Base-by-base conservation (phyloP, 768 basidiomycete genomes). In the Naganishia kalamii region DNA sequence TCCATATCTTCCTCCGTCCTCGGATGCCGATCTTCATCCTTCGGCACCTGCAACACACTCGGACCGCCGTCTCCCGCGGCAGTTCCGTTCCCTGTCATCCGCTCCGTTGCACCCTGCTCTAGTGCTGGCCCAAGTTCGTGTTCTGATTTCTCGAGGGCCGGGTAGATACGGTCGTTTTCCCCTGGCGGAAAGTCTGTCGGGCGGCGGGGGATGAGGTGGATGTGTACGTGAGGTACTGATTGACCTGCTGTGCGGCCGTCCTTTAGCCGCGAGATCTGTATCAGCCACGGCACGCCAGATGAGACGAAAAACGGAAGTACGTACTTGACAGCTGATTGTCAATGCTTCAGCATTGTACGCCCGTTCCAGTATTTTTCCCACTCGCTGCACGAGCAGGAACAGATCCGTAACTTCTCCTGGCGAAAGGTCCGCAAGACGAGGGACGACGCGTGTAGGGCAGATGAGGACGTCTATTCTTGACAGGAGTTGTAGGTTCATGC, bases 191-290 rank as follows among this genome's bases (percentile, higher is more conserved):
- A 81, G 57, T 81, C 80, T 29, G 71, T 81, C 33, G 82, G 79
- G 72, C 86, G 86, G 1, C 94, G 85, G 23, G 96, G 96, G 4
- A 99, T 79, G 30, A 98, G 79, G 75, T 99, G 96, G 70, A 96
- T 88, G 78, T 99, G 96, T n/a, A 97, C 90, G 74, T 98, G 96
- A 0, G 90, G 86, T n/a, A 91, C 85, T 5, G 83, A 83, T 77
- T 88, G 87, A 0, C 92, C 92, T 0, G 92, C 89, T 15, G 88
- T 89, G 67, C 82, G 83, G 13, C 93, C 92, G 72, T 97, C 92
- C 89, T 92, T 46, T 8, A 11, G 32, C 3, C n/a, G 12, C 10
- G 54, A n/a, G 4, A 37, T 25, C 25, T 4, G 32, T 11, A 50
- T 46, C 30, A 62, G 60, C n/a, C 23, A 15, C 43, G 21, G n/a